phyloP scores from a whole-genome alignment of 2,329 filamentous ascomycete species.

The Epichloe scottii region DNA sequence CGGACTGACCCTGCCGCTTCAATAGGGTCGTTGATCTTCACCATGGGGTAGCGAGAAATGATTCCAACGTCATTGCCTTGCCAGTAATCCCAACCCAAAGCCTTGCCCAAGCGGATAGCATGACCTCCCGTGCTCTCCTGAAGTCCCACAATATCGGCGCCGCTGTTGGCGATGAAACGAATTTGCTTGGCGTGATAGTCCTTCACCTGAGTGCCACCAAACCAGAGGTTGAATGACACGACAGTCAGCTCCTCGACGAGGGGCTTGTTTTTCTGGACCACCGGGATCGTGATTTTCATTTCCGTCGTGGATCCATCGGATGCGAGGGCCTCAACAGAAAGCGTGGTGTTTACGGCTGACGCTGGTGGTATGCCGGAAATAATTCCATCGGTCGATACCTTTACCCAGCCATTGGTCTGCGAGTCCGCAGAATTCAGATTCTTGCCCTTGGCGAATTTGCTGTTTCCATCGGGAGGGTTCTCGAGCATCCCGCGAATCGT shows the following conservation, averaged over 20 bases:
- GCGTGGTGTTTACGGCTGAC: slow-evolving; percentile 9
- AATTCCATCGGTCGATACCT: slow-evolving; percentile 18
- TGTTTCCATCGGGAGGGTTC: slow-evolving; percentile 11
- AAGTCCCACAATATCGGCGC: slow-evolving; percentile 23
- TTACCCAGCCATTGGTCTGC: slow-evolving; percentile 17
- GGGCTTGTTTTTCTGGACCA: slow-evolving; percentile 12
- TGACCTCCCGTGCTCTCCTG: slow-evolving; percentile 23
- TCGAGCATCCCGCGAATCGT: slow-evolving; percentile 21
- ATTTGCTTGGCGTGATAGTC: slow-evolving; percentile 27
- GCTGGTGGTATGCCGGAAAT: slow-evolving; percentile 23
- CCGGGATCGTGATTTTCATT: slow-evolving; percentile 20
- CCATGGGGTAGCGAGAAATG: slow-evolving; percentile 26
- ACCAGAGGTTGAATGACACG: slow-evolving; percentile 28
- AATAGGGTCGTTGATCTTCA: slow-evolving; percentile 13
- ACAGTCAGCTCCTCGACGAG: slow-evolving; percentile 24
- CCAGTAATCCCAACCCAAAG: slow-evolving; percentile 26
- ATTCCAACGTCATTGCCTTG: slow-evolving; percentile 20
- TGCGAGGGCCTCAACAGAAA: slow-evolving; percentile 17
- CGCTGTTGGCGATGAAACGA: slow-evolving; percentile 18
- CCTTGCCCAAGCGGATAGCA: slow-evolving; percentile 19
- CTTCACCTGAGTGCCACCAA: slow-evolving; percentile 23
- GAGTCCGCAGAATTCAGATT: slow-evolving; percentile 8
- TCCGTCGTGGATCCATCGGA: slow-evolving; percentile 14
- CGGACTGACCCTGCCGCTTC: slow-evolving; percentile 19
- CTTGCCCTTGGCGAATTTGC: slow-evolving; percentile 16